phyloP scores from a whole-genome alignment of 306 rosid species.

The Quercus agrifolia region DNA sequence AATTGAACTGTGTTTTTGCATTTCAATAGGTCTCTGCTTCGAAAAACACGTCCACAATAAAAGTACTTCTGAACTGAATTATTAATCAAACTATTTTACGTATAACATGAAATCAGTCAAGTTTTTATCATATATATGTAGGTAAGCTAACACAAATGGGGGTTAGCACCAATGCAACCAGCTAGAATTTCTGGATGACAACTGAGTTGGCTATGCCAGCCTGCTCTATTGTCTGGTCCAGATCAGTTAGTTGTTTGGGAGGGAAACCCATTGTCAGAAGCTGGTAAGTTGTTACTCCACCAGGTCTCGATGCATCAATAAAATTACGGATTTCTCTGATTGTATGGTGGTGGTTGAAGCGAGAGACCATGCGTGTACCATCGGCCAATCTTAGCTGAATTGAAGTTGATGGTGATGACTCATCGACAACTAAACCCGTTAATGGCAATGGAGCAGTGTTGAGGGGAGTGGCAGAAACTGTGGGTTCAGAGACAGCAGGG shows the following conservation, averaged over 20 bases:
- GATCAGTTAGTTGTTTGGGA: conserved; percentile 79
- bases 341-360: conserved; percentile 82
- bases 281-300: conserved; percentile 65
- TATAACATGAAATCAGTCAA: not conserved
- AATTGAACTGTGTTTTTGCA: not conserved
- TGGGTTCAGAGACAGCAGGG: conserved; percentile 36
- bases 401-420: conserved; percentile 72
- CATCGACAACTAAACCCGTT: conserved; percentile 66
- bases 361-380: conserved; percentile 93
- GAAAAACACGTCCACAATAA: not conserved
- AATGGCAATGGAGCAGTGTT: conserved; percentile 53
- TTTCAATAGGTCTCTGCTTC: not conserved
- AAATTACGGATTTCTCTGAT: conserved; percentile 77
- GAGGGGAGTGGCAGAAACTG: conserved; percentile 22
- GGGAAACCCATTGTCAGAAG: conserved; percentile 97
- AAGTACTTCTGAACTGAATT: not conserved
- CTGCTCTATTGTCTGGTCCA: conserved; percentile 84
- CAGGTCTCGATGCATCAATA: conserved; percentile 88
- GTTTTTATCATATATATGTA: not conserved
- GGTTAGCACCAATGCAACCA: conserved; percentile 2
- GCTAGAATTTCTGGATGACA: conserved; percentile 66
- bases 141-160: not conserved
- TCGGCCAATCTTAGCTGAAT: conserved; percentile 91
- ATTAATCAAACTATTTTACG: not conserved
- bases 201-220: conserved; percentile 94